Conservation (phyloP, 805 yeast genomes). For the Kuraishia borneana region DNA sequence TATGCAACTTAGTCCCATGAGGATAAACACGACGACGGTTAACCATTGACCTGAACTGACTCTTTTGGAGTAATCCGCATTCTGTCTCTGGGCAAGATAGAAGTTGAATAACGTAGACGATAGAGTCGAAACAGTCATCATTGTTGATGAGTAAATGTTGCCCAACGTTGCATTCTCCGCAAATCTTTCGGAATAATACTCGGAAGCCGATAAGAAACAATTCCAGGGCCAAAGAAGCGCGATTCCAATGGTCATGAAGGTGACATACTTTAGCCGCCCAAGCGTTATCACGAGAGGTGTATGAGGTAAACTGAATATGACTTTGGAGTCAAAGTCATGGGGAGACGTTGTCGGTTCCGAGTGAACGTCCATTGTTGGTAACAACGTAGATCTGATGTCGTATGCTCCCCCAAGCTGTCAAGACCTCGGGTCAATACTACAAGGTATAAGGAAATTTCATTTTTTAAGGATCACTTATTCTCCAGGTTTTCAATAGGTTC, state of each 20-base stretch:
- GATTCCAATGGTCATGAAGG: constrained; percentile 62
- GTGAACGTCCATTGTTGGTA: too few species aligned
- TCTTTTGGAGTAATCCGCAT: constrained; percentile 44
- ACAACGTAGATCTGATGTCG: too few species aligned
- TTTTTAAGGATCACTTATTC: constrained; percentile 13
- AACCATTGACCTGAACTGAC: constrained; percentile 48
- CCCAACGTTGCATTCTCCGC: constrained; percentile 36
- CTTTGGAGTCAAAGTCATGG: not conserved
- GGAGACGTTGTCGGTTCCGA: too few species aligned
- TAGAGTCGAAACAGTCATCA: constrained; percentile 80
- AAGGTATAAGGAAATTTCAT: too few species aligned
- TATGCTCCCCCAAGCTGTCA: too few species aligned
- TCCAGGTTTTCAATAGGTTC: constrained; percentile 49
- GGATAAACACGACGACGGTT: constrained; percentile 45
- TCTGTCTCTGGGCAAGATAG: constrained; percentile 57
- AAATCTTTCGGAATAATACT: constrained; percentile 62
- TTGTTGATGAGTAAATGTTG: constrained; percentile 60
- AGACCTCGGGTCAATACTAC: too few species aligned
- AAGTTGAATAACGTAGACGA: constrained; percentile 50
- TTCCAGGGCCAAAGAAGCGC: constrained; percentile 97
- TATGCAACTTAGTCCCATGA: constrained; percentile 43
- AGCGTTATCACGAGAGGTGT: constrained; percentile 7
- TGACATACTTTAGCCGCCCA: constrained; percentile 29
- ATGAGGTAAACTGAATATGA: not conserved
- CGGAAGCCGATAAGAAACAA: constrained; percentile 76